phyloP scores from a whole-genome alignment of 768 basidiomycete genomes.

The Mycena floridula region DNA sequence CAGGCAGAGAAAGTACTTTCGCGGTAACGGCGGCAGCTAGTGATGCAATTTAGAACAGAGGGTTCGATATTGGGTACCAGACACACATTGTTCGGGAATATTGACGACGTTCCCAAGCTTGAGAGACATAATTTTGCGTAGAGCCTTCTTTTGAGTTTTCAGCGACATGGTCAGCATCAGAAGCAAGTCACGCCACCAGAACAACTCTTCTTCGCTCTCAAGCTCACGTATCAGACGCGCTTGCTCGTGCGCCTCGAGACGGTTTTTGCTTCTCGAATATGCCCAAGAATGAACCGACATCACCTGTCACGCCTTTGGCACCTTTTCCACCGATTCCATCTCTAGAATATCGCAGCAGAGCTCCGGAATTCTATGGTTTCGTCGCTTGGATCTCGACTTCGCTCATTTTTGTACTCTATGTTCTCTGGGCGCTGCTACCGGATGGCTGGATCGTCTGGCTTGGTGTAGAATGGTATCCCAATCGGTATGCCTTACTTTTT shows the following conservation, averaged over 20 bases:
- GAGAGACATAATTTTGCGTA: constrained; percentile 45
- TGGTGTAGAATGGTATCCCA: constrained; percentile 87
- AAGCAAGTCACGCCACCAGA: too few species aligned
- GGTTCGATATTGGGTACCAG: constrained; percentile 1
- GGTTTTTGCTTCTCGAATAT: too few species aligned
- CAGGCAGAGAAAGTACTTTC: constrained; percentile 42
- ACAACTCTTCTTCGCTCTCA: too few species aligned
- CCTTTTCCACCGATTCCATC: constrained; percentile 32
- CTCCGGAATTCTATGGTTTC: constrained; percentile 88
- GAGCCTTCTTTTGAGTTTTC: constrained; percentile 44
- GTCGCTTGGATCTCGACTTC: constrained; percentile 79
- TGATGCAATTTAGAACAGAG: constrained; percentile 4
- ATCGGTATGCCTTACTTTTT: constrained; percentile 52
- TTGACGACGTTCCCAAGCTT: constrained; percentile 39
- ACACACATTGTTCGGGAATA: constrained; percentile 58
- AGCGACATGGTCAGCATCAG: constrained; percentile 14
- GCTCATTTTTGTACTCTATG: constrained; percentile 59
- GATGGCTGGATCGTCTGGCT: constrained; percentile 58
- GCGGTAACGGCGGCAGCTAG: constrained; percentile 42
- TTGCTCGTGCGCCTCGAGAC: too few species aligned
- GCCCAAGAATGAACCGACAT: constrained; percentile 39
- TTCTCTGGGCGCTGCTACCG: constrained; percentile 79
- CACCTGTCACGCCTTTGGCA: constrained; percentile 39
- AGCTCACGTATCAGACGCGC: too few species aligned
- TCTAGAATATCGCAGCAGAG: constrained; percentile 52